Evolutionary conservation across 257 asterid genomes (phyloP), one percentile per base, ranked within the genome.

Genomic region (Solanum phureja): DNA sequence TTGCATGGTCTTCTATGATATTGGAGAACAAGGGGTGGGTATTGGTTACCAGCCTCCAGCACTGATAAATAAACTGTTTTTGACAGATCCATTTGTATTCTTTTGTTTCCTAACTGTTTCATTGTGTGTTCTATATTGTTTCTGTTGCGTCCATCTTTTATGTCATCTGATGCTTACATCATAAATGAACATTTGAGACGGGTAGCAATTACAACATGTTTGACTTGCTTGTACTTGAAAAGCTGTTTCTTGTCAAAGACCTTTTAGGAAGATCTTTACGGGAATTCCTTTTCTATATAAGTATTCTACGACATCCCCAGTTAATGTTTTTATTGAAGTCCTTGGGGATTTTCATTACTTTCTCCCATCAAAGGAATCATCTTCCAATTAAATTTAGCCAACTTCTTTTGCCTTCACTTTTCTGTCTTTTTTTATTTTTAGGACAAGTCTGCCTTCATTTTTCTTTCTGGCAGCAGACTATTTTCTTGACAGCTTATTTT

Each of bases 401-500:
- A 79, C 40, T 11, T 44, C 21, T 79, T 79, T n/a, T 79, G 68
- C 68, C 24, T 81, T 81, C 40, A 27, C 19, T 42, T 40, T 24
- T 13, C 62, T 13, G 7, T 77, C n/a, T 13, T 24, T 16, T 8
- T 44, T 8, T 4, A 6, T 24, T n/a, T n/a, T 3, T n/a, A 3
- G 84, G 85, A 44, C 1, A 29, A 76, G 35, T 81, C 37, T 46
- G 38, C 42, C 29, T 81, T 81, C 42, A 16, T 62, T 46, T 44
- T 81, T 81, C 42, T 49, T 62, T 81, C 69, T 49, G 42, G 29
- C 35, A 19, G 44, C 44, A 13, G 37, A 38, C 66, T 82, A 9
- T 52, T 49, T 76, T 89, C 86, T 87, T 92, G 92, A 91, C 94
- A 27, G 83, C 87, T 86, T 21, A 86, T 83, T 92, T 88, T 88